These are phyloP conservation scores for Phytophthora agathidicida DNA, from an alignment of 352 stramenopile species.

Conservation along the genomic window DNA sequence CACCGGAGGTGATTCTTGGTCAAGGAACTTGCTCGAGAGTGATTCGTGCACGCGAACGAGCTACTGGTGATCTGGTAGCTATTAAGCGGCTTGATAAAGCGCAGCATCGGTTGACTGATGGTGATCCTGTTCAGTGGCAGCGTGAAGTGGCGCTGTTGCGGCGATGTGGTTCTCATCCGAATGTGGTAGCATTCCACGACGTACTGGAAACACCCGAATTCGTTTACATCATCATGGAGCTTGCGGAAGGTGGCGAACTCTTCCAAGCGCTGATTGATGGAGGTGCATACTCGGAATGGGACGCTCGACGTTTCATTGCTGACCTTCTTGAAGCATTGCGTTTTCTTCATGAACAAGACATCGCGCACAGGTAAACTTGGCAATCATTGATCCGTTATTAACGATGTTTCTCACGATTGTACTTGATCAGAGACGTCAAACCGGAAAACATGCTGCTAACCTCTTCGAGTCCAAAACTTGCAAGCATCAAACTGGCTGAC, in stretches of 20 bases:
- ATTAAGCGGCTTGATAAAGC: slow-evolving; percentile 73
- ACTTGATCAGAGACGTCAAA: slow-evolving; percentile 67
- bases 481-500: slow-evolving; percentile 83
- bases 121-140: slow-evolving; percentile 41
- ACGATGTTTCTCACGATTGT: slow-evolving; percentile 6
- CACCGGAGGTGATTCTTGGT: slow-evolving; percentile 47
- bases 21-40: slow-evolving; percentile 55
- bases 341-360: slow-evolving; percentile 70
- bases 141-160: slow-evolving; percentile 57
- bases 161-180: slow-evolving; percentile 53
- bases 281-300: slow-evolving; percentile 79
- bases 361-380: slow-evolving; percentile 70
- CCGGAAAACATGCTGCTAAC: slow-evolving; percentile 89
- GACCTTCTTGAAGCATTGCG: slow-evolving; percentile 66
- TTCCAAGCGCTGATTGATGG: slow-evolving; percentile 75
- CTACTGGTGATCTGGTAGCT: slow-evolving; percentile 42
- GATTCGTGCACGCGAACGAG: slow-evolving; percentile 47
- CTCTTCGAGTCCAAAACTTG: slow-evolving; percentile 63
- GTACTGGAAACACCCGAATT: slow-evolving; percentile 55
- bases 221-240: slow-evolving; percentile 68
- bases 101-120: slow-evolving; percentile 3
- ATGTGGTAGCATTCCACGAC: slow-evolving; percentile 61
- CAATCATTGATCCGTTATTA: background rate
- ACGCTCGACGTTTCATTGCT: slow-evolving; percentile 50
- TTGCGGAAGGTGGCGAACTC: slow-evolving; percentile 65